phyloP scores from a whole-genome alignment of 352 stramenopile species.

The Elongisporangium undulatum region DNA sequence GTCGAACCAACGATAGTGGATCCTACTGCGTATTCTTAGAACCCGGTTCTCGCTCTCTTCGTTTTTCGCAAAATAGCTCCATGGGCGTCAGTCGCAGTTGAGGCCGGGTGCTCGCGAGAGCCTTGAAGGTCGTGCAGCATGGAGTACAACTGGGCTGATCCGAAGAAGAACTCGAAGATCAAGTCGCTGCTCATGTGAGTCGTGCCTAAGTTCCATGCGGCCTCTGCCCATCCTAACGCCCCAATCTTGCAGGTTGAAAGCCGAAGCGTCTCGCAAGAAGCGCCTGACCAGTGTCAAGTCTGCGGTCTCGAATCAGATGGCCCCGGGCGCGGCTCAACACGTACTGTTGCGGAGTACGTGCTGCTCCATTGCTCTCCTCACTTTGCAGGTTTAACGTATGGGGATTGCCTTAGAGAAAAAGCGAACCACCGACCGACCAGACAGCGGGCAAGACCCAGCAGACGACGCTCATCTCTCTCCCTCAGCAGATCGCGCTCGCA shows the following conservation, averaged over 20 bases:
- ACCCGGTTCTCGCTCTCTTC: slow-evolving; percentile 11
- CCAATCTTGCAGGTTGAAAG: slow-evolving; percentile 44
- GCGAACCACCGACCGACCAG: background rate
- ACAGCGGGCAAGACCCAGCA: background rate
- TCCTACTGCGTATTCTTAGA: slow-evolving; percentile 18
- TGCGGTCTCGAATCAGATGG: slow-evolving; percentile 73
- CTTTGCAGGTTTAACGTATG: background rate
- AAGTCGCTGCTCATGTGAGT: slow-evolving; percentile 71
- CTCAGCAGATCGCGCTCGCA: background rate
- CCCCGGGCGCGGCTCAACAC: slow-evolving; percentile 18
- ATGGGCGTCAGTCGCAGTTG: background rate
- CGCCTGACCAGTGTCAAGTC: slow-evolving; percentile 67
- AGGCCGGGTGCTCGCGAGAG: background rate
- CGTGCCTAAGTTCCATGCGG: background rate
- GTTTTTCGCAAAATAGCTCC: slow-evolving; percentile 13
- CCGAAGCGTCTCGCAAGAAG: slow-evolving; percentile 63
- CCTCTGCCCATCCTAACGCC: no score
- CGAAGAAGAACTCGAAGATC: slow-evolving; percentile 74
- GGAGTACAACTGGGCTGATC: slow-evolving; percentile 84
- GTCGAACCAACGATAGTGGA: no score
- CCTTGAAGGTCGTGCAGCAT: slow-evolving; percentile 16
- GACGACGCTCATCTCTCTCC: background rate
- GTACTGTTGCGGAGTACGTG: background rate
- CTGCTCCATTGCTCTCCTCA: no score
- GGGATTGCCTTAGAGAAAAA: background rate